Percentiles rank a stretch among this genome's conserved stretches.
phyloP scores from a whole-genome alignment of 169 alveolate genomes.

The Neospora caninum region DNA sequence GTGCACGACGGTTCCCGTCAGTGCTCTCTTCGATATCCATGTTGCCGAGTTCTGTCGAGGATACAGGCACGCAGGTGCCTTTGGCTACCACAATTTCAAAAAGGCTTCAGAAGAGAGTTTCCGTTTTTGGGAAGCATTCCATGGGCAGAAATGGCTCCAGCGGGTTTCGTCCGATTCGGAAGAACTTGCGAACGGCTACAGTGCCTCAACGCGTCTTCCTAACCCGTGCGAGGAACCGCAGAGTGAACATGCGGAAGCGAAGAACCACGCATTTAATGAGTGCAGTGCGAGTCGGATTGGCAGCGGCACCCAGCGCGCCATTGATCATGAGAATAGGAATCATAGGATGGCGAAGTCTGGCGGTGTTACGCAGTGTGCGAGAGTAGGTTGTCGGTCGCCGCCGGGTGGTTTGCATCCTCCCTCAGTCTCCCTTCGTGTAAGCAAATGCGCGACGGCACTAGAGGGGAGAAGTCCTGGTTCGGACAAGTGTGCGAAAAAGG shows the following conservation, averaged over 20 bases:
- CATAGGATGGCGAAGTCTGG: too few relatives aligned
- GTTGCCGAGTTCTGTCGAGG: constrained; percentile 24
- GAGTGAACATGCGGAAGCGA: too few relatives aligned
- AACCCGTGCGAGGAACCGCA: too few relatives aligned
- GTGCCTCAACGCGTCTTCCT: neutral
- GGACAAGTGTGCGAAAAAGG: neutral
- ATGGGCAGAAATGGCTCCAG: neutral
- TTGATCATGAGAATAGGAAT: neutral
- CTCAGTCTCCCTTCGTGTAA: too few relatives aligned
- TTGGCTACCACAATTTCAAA: neutral
- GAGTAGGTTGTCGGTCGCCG: too few relatives aligned
- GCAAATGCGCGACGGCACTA: too few relatives aligned
- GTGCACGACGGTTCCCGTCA: neutral
- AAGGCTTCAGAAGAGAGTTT: neutral
- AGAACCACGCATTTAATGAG: too few relatives aligned
- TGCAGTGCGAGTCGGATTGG: neutral
- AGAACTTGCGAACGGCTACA: neutral
- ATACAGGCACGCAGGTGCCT: constrained; percentile 10
- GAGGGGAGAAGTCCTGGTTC: neutral
- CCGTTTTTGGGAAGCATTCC: neutral
- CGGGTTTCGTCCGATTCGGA: neutral
- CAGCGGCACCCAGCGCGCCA: neutral
- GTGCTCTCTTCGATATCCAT: constrained; percentile 2
- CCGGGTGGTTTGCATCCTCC: too few relatives aligned
- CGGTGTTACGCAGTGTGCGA: too few relatives aligned